Percentiles rank a stretch among this genome's conserved stretches.
These are phyloP conservation scores for Middelhovenomyces tepae DNA, from an alignment of 805 yeast genomes.

Conservation along the genomic window DNA sequence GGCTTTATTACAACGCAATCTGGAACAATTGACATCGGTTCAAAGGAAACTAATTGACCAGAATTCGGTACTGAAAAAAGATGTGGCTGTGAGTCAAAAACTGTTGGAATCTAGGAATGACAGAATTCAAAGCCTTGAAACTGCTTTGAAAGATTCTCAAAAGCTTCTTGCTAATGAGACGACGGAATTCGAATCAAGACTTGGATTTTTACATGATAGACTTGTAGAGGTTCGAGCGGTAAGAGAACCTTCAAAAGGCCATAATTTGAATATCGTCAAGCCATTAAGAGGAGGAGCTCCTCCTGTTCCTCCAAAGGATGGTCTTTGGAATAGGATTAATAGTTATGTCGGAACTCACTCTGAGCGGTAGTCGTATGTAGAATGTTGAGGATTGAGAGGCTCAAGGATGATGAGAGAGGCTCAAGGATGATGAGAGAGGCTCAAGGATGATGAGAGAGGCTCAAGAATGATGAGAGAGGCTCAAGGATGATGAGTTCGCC, in stretches of 20 bases:
- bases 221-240: constrained; percentile 9
- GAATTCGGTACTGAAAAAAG: constrained; percentile 48
- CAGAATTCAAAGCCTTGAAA: constrained; percentile 47
- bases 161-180: constrained; percentile 40
- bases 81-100: constrained; percentile 45
- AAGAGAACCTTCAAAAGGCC: constrained; percentile 1
- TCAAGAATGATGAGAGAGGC: no score
- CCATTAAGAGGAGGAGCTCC: constrained; percentile 2
- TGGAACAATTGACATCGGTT: constrained; percentile 49
- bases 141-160: constrained; percentile 36
- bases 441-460: no score
- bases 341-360: no score
- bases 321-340: constrained; percentile 1
- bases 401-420: no score
- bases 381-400: no score
- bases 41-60: constrained; percentile 55
- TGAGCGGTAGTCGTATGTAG: no score
- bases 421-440: no score
- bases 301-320: neutral
- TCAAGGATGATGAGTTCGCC: no score
- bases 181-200: constrained; percentile 34
- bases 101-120: constrained; percentile 49
- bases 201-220: constrained; percentile 13
- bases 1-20: constrained; percentile 46
- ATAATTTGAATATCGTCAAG: constrained; percentile 2